A percentile compares a stretch with the other conserved stretches of the same genome.
Conservation (phyloP, 345 rosid species). For the Geranium rotundifolium region DNA sequence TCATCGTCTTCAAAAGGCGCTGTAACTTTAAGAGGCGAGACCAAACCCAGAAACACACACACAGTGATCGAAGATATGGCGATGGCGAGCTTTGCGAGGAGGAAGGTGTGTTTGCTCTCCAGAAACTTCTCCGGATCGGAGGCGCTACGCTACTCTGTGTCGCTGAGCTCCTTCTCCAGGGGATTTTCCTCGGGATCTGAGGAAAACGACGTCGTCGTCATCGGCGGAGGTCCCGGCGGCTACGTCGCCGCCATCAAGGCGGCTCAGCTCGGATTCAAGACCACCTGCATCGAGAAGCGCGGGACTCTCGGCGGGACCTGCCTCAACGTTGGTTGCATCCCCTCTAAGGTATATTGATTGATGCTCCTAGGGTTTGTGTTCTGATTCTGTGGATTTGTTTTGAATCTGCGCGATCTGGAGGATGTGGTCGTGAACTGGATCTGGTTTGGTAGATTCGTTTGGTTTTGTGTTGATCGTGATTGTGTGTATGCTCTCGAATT, state of each 20-base stretch:
- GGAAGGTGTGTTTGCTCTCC: constrained; percentile 52
- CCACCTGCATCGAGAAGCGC: constrained; percentile 95
- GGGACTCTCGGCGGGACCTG: constrained; percentile 98
- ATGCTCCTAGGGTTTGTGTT: neutral
- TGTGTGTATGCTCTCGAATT: no score
- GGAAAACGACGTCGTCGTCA: constrained; percentile 84
- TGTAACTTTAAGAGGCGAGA: no score
- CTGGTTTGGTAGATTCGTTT: no score
- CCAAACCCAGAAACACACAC: neutral
- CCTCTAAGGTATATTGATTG: constrained; percentile 61
- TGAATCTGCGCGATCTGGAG: no score
- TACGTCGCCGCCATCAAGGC: constrained; percentile 99
- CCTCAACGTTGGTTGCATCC: constrained; percentile 99
- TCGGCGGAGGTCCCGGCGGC: constrained; percentile 99
- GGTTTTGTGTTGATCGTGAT: no score
- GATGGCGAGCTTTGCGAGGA: constrained; percentile 75
- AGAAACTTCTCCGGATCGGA: constrained; percentile 44
- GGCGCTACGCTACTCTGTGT: constrained; percentile 43
- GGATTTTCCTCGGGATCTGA: constrained; percentile 85
- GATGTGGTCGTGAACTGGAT: no score
- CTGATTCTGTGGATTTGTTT: neutral
- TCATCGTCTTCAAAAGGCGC: no score
- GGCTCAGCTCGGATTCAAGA: constrained; percentile 91
- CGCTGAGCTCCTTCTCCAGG: constrained; percentile 39
- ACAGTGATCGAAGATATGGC: constrained; percentile 40